phyloP scores from a whole-genome alignment of 257 asterid species.

The Gentiana straminea region DNA sequence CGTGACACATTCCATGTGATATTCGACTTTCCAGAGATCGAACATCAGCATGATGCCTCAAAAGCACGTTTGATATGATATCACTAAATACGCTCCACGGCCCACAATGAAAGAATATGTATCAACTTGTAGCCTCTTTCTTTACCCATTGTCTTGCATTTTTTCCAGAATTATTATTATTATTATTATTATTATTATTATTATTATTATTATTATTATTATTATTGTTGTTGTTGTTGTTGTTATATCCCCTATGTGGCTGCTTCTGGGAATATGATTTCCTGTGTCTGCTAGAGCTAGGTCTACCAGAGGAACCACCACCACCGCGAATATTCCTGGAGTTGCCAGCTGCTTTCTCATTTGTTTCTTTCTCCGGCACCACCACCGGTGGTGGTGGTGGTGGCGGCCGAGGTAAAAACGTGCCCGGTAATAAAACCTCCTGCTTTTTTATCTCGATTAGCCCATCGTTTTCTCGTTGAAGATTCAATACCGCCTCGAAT shows the following conservation, averaged over 20 bases:
- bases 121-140: conserved; percentile 31
- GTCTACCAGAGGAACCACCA: conserved; percentile 24
- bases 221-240: too few relatives aligned
- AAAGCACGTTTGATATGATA: not conserved
- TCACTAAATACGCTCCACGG: too few relatives aligned
- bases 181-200: too few relatives aligned
- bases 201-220: too few relatives aligned
- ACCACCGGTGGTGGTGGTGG: conserved; percentile 27
- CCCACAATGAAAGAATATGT: not conserved
- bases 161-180: conserved; percentile 26
- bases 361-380: conserved; percentile 10
- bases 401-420: conserved; percentile 62
- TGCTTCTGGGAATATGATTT: conserved; percentile 32
- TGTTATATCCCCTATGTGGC: conserved; percentile 18
- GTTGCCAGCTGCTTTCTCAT: conserved; percentile 16
- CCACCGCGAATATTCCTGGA: conserved; percentile 23
- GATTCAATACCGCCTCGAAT: conserved; percentile 48
- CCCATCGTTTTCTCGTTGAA: conserved; percentile 73
- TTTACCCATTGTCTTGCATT: conserved; percentile 55
- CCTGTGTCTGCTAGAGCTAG: conserved; percentile 38
- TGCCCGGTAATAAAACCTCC: conserved; percentile 69
- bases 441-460: conserved; percentile 60
- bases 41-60: too few relatives aligned
- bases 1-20: too few relatives aligned
- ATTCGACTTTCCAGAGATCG: too few relatives aligned